Evolutionary conservation across 108 stramenopile genomes (phyloP).

Genomic region (Skeletonema marinoi): DNA sequence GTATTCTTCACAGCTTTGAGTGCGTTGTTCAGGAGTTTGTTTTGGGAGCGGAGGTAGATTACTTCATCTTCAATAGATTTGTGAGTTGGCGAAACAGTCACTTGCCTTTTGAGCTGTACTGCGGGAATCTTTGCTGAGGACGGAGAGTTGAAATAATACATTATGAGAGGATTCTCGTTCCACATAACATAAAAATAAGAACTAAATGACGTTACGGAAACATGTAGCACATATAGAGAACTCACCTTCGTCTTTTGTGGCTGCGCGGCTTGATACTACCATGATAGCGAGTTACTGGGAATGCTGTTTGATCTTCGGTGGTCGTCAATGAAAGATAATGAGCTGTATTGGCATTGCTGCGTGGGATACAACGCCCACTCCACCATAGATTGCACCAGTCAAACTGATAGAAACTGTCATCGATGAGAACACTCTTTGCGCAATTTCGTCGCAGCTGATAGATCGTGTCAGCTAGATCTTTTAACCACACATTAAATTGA

Average conservation of each 20-base stretch:
- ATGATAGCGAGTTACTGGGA: neutral
- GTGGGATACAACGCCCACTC: no score
- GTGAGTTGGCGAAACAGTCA: conserved; percentile 13
- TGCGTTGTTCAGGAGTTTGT: conserved; percentile 39
- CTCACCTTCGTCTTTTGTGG: neutral
- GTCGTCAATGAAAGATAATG: no score
- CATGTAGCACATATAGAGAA: neutral
- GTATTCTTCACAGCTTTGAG: conserved; percentile 44
- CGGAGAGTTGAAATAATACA: neutral
- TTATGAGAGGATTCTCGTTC: neutral
- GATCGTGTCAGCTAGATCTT: no score
- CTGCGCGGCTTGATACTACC: neutral
- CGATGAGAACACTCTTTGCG: no score
- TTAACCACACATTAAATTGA: no score
- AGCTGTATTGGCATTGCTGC: no score
- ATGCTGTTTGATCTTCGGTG: no score
- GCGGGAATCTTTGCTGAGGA: conserved; percentile 19
- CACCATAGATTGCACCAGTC: no score
- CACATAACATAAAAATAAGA: neutral
- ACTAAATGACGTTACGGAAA: neutral
- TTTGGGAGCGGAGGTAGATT: conserved; percentile 41
- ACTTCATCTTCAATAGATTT: conserved; percentile 48
- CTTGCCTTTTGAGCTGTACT: conserved; percentile 5
- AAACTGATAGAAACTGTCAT: no score
- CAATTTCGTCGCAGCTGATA: no score